Evolutionary conservation across 192 early-diverging fungal genomes (phyloP), one percentile per base, ranked within the genome.

Genomic region (Gonapodya sp.): DNA sequence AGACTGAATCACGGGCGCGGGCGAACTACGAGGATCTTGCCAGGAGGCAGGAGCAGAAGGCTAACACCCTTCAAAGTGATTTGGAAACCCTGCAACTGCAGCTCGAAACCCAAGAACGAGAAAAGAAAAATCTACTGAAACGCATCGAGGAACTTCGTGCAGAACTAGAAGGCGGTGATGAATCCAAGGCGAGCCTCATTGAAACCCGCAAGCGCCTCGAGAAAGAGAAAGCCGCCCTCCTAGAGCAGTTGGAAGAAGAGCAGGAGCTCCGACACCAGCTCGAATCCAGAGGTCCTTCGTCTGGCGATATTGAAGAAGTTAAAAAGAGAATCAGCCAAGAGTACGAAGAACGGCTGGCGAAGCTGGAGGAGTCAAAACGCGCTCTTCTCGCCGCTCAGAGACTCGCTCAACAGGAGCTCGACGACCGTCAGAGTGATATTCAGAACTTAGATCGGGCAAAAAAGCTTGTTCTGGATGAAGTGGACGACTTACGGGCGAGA

Each of bases 301-400:
- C 87, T 0, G 84, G 82, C 0, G 91, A 93, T 35, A 79, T 91
- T 1, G 92, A 92, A 35, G 82, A 87, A 24, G 80, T 93, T 16
- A 86, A 90, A 31, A 86, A 82, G 78, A 88, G 86, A 81, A 87
- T 92, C n/a, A 83, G 89, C 73, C 84, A 89, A 0, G 94, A 95
- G 73, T 86, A 90, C 64, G 93, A 94, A 73, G 92, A 89, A 79
- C 92, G 90, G 36, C 84, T 96, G 73, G 92, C 92, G 33, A 91
- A 91, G 72, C 86, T 95, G 0, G 95, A 96, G 84, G 94, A 94
- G 80, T 94, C 94, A 16, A 91, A 93, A 2, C 87, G 92, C 82
- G 94, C 94, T 18, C 86, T 95, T n/a, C 83, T 94, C 30, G 90
- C 93, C 31, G 89, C 93, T 14, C 92, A 95, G 83, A 88, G 94